phyloP scores from a whole-genome alignment of 345 rosid species.

The Eucalyptus cloeziana region DNA sequence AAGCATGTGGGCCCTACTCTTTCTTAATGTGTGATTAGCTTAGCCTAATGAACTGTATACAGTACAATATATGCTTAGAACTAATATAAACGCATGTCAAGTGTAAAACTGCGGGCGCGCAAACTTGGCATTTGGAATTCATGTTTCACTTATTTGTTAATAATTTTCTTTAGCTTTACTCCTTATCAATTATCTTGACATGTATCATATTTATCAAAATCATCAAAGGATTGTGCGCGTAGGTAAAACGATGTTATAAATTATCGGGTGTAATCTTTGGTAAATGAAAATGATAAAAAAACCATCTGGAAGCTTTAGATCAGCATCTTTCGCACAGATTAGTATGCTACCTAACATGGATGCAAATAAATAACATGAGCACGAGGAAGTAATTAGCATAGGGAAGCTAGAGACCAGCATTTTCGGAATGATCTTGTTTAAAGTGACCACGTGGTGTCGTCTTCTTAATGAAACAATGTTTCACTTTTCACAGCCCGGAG shows the following conservation, averaged over 20 bases:
- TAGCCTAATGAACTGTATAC: neutral
- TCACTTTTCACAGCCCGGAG: neutral
- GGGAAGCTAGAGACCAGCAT: neutral
- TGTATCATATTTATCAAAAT: neutral
- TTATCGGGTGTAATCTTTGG: neutral
- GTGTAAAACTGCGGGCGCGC: neutral
- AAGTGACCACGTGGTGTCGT: neutral
- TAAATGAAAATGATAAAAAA: neutral
- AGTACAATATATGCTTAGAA: neutral
- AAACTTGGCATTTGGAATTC: neutral
- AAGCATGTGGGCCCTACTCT: neutral
- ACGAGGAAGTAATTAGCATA: neutral
- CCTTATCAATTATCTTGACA: neutral
- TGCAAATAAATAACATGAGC: neutral
- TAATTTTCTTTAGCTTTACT: neutral
- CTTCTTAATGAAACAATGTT: neutral
- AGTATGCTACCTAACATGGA: neutral
- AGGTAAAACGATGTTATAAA: neutral
- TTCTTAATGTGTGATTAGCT: neutral
- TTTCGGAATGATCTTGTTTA: neutral
- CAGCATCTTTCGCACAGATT: neutral
- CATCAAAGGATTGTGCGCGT: neutral
- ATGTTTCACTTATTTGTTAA: neutral
- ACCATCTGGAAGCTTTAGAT: neutral
- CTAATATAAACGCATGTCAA: neutral